Evolutionary conservation across 1,139 yeast genomes (phyloP).

Genomic region (Suhomyces terraborum): DNA sequence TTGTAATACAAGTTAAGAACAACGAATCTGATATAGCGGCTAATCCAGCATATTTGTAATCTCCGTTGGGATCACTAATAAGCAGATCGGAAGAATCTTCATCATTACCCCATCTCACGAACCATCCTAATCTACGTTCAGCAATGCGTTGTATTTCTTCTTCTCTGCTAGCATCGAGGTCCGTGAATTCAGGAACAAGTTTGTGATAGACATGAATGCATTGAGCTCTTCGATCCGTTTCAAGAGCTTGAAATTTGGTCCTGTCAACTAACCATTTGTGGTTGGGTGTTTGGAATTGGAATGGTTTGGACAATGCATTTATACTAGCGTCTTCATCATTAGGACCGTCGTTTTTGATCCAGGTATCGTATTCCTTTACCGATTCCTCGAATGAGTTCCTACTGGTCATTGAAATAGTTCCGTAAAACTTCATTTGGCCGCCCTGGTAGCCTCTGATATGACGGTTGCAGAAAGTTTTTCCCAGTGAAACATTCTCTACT

Average conservation of each 20-base stretch:
- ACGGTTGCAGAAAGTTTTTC: slow-evolving; percentile 62
- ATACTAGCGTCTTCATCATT: slow-evolving; percentile 29
- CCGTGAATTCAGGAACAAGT: slow-evolving; percentile 44
- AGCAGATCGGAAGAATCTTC: slow-evolving; percentile 17
- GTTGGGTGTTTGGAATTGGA: slow-evolving; percentile 41
- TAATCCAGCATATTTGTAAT: slow-evolving; percentile 58
- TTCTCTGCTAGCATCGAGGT: slow-evolving; percentile 25
- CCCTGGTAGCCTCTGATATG: slow-evolving; percentile 58
- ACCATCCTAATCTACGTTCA: slow-evolving; percentile 44
- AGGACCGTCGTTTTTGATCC: too few relatives aligned
- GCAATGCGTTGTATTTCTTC: slow-evolving; percentile 29
- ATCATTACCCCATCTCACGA: slow-evolving; percentile 44
- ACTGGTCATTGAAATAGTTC: slow-evolving; percentile 53
- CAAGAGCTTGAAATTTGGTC: slow-evolving; percentile 15
- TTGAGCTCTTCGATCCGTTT: slow-evolving; percentile 2
- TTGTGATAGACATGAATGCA: slow-evolving; percentile 27
- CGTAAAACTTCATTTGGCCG: slow-evolving; percentile 51
- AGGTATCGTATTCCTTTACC: slow-evolving; percentile 28
- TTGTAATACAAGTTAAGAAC: slow-evolving; percentile 47
- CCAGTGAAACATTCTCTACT: slow-evolving; percentile 41
- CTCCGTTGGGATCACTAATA: slow-evolving; percentile 14
- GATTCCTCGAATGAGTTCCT: slow-evolving; percentile 33
- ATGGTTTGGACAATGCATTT: slow-evolving; percentile 31
- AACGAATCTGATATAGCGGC: slow-evolving; percentile 66
- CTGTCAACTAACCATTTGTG: slow-evolving; percentile 26